phyloP scores from a whole-genome alignment of 805 yeast species.

The Teunomyces pallodes region DNA sequence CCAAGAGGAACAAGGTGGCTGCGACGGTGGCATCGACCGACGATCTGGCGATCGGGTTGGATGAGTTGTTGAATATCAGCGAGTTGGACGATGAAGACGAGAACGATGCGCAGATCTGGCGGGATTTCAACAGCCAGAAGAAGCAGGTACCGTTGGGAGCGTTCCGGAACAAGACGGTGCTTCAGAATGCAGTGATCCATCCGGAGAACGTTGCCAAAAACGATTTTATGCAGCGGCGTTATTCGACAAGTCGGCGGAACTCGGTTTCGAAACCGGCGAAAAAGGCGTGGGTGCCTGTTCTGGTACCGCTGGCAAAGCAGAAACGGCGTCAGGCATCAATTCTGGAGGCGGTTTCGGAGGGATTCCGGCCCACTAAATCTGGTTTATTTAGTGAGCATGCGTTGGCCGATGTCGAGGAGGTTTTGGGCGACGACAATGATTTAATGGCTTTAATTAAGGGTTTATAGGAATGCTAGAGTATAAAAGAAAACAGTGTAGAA shows the following conservation, averaged over 20 bases:
- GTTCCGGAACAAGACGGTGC: conserved; percentile 67
- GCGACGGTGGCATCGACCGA: conserved; percentile 14
- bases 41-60: conserved; percentile 50
- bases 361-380: conserved; percentile 68
- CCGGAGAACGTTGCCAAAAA: conserved; percentile 22
- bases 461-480: conserved; percentile 6
- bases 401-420: conserved; percentile 71
- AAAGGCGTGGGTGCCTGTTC: background rate
- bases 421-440: conserved; percentile 51
- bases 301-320: conserved; percentile 22
- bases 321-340: conserved; percentile 61
- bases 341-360: conserved; percentile 75
- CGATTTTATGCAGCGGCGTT: conserved; percentile 25
- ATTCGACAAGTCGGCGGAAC: conserved; percentile 13
- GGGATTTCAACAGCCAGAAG: conserved; percentile 44
- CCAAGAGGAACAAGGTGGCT: conserved; percentile 6
- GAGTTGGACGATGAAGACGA: conserved; percentile 76
- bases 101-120: conserved; percentile 49
- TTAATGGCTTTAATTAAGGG: conserved; percentile 42
- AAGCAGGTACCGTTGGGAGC: conserved; percentile 79
- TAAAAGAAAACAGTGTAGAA: background rate
- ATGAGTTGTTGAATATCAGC: conserved; percentile 84
- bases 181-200: conserved; percentile 25
- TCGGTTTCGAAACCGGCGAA: background rate
- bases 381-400: conserved; percentile 78